These are phyloP conservation scores for Coffea canephora DNA, from an alignment of 257 asterid genomes.

Conservation along the genomic window DNA sequence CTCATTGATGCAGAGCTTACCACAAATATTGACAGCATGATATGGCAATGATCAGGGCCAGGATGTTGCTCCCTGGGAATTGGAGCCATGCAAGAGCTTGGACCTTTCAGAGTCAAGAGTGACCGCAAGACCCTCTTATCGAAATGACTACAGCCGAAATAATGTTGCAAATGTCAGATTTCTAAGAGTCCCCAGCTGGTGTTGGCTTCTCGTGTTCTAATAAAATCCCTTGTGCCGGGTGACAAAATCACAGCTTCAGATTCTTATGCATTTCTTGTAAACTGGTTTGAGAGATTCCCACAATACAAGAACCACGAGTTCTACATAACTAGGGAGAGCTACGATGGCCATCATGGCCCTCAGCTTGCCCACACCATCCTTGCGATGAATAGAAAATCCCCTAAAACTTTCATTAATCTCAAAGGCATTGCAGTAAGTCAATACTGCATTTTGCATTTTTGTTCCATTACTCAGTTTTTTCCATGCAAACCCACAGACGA, in stretches of 20 bases:
- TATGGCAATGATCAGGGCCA: too few relatives aligned
- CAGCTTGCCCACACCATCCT: slow-evolving; percentile 53
- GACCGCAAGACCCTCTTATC: too few relatives aligned
- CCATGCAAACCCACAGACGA: background rate
- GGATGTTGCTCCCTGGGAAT: too few relatives aligned
- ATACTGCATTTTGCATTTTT: background rate
- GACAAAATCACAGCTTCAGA: slow-evolving; percentile 47
- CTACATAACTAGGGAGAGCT: slow-evolving; percentile 54
- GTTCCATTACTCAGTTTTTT: too few relatives aligned
- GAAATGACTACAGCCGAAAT: too few relatives aligned
- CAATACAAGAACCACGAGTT: slow-evolving; percentile 55
- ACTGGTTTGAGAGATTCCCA: slow-evolving; percentile 62
- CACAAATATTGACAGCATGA: too few relatives aligned
- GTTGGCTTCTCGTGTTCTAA: slow-evolving; percentile 70
- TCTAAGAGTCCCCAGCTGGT: slow-evolving; percentile 65
- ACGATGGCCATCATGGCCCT: slow-evolving; percentile 39
- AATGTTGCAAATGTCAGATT: slow-evolving; percentile 44
- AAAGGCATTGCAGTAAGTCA: slow-evolving; percentile 56
- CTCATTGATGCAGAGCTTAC: too few relatives aligned
- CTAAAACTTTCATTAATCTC: slow-evolving; percentile 42
- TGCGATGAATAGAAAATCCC: slow-evolving; percentile 33
- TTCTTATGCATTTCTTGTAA: slow-evolving; percentile 43
- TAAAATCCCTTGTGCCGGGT: slow-evolving; percentile 31
- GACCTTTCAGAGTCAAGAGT: too few relatives aligned
- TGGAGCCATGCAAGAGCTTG: too few relatives aligned